Percentiles rank a stretch among this genome's conserved stretches.
These are phyloP conservation scores for Candida pseudoviswanathii DNA, from an alignment of 1,139 yeast genomes.

Conservation along the genomic window DNA sequence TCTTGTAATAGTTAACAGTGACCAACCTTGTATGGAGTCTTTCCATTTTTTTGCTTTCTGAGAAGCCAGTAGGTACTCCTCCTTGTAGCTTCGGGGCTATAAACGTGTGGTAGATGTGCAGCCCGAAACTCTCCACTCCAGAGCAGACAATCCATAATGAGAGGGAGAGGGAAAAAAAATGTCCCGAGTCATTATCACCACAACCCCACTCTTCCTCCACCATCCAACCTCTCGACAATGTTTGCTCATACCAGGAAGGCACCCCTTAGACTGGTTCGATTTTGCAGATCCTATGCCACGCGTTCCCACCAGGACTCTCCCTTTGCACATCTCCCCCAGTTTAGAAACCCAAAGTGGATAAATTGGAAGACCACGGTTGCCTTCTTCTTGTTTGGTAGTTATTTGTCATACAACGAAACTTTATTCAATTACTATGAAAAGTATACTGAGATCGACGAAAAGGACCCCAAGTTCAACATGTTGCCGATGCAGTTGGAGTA, in stretches of 20 bases:
- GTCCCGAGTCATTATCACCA: background rate
- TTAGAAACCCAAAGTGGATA: slow-evolving; percentile 27
- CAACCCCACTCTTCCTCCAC: background rate
- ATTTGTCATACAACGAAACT: slow-evolving; percentile 38
- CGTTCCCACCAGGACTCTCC: slow-evolving; percentile 39
- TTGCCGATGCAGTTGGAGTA: slow-evolving; percentile 40
- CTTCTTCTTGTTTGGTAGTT: slow-evolving; percentile 33
- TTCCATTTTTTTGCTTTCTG: no score
- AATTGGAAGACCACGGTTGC: slow-evolving; percentile 34
- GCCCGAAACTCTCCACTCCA: background rate
- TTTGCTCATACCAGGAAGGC: background rate
- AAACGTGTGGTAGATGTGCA: background rate
- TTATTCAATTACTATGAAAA: slow-evolving; percentile 36
- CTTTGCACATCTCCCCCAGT: slow-evolving; percentile 32
- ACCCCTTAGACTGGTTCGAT: background rate
- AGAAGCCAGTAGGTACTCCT: no score
- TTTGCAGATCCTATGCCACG: slow-evolving; percentile 24
- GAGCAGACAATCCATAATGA: background rate
- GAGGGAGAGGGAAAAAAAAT: no score
- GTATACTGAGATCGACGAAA: slow-evolving; percentile 29
- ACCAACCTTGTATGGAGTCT: no score
- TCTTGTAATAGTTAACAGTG: background rate
- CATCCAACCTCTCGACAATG: background rate
- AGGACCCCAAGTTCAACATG: slow-evolving; percentile 18
- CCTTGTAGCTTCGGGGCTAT: background rate